Base-by-base conservation (phyloP, 164 flowering plant species). In the Kingdonia uniflora region DNA sequence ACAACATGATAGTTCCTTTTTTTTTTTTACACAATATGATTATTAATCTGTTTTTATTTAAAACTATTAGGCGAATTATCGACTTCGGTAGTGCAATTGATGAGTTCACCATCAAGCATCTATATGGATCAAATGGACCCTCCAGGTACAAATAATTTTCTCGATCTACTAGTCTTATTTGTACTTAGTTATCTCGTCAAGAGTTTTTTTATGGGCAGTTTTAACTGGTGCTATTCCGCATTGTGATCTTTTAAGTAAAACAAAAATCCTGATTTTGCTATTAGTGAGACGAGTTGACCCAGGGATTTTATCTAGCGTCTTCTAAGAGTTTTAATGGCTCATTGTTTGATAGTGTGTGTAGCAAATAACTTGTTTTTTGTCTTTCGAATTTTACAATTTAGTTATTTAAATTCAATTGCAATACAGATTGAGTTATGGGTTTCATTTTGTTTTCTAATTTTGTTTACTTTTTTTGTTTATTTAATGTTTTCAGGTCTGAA, bases 71-170 rank as follows among this genome's bases (percentile, higher is more conserved):
- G 95, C 97, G 97, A 50, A 76, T 92, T 60, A 92, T 92, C 68
- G 99, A 92, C 79, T 92, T 92, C 69, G 99, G 99, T 37, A 92
- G 99, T 71, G 91, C 95, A 46, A 66, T 92, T 48, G 88, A 92
- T 69, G 84, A 77, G 38, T 84, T 77, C 74, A 82, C 95, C 6
- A 0, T 88, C 65, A 84, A 79, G 75, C 84, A 81, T 75, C 73
- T 86, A 23, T 92, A 92, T 76, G 95, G 92, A 5, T 70, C 87
- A 10, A 54, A 60, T 57, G 99, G 99, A 40, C 97, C 99, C 50
- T 84, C 99, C 19, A 78, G 95, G 99, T 87, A 81, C 20, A 51
- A 38, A 16, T 46, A 19, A 4, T 52, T 47, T 19, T 60, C 25
- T n/a, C 14, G 11, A n/a, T 44, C 21, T 44, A 8, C 48, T n/a